phyloP scores from a whole-genome alignment of 192 early-diverging fungal species.

The Jimgerdemannia flammicorona region DNA sequence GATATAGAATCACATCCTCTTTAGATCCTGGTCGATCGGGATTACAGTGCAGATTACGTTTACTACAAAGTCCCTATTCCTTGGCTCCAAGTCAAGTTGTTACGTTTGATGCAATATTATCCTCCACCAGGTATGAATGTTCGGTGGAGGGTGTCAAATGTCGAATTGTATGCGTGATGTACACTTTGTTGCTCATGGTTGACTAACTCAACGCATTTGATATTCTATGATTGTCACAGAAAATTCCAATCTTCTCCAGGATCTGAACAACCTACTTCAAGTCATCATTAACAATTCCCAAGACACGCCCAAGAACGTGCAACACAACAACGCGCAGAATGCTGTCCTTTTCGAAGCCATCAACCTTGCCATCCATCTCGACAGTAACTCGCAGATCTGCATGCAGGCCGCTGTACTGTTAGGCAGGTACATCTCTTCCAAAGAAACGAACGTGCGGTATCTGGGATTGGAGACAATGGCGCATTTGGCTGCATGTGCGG shows the following conservation, averaged over 20 bases:
- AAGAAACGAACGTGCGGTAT: conserved; percentile 98
- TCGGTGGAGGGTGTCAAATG: not conserved
- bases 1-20: not conserved
- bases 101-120: conserved; percentile 94
- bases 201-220: not conserved
- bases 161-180: too few relatives aligned
- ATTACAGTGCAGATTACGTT: conserved; percentile 80
- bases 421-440: conserved; percentile 86
- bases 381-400: conserved; percentile 83
- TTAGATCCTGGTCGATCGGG: conserved; percentile 81
- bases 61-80: conserved; percentile 99
- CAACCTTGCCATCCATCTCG: conserved; percentile 91
- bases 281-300: conserved; percentile 82
- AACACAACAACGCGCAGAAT: conserved; percentile 98
- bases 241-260: conserved; percentile 48
- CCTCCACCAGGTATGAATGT: conserved; percentile 69
- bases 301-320: conserved; percentile 91
- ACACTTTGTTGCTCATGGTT: too few relatives aligned
- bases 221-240: conserved; percentile 27
- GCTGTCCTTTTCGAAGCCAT: conserved; percentile 97
- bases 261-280: conserved; percentile 72
- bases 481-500: conserved; percentile 80
- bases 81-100: conserved; percentile 96
- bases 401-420: conserved; percentile 80
- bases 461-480: conserved; percentile 97